These are phyloP conservation scores for Lithocarpus polystachyus DNA, from an alignment of 306 rosid genomes.

Conservation along the genomic window DNA sequence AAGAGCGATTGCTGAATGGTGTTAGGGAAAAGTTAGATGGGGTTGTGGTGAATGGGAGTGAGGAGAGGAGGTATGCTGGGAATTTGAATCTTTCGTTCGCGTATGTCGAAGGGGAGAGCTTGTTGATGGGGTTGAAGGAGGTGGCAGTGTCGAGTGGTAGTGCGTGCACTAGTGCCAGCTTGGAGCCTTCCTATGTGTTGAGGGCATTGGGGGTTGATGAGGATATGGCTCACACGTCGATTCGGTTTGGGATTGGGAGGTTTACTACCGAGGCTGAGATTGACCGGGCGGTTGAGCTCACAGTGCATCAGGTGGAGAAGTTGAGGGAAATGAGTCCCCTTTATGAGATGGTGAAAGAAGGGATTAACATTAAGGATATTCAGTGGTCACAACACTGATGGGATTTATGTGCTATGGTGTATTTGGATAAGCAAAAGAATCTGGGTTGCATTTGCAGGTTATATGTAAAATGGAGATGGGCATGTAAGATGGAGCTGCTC, in stretches of 20 bases:
- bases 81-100: slow-evolving; percentile 85
- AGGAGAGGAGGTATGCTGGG: slow-evolving; percentile 73
- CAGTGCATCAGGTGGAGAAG: slow-evolving; percentile 80
- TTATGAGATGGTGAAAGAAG: slow-evolving; percentile 94
- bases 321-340: slow-evolving; percentile 97
- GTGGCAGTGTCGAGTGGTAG: slow-evolving; percentile 99
- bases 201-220: slow-evolving; percentile 98
- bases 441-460: neutral
- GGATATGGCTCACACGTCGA: slow-evolving; percentile 97
- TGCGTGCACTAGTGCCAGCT: slow-evolving; percentile 94
- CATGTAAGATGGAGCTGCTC: neutral
- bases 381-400: slow-evolving; percentile 86
- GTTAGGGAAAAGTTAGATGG: slow-evolving; percentile 63
- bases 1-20: slow-evolving; percentile 63
- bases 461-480: neutral
- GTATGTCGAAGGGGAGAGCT: slow-evolving; percentile 87
- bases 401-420: neutral
- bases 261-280: slow-evolving; percentile 88
- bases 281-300: slow-evolving; percentile 70
- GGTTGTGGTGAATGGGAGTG: slow-evolving; percentile 90
- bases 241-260: slow-evolving; percentile 94
- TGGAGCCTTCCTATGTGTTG: slow-evolving; percentile 95
- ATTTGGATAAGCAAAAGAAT: neutral
- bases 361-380: slow-evolving; percentile 74
- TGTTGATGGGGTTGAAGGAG: slow-evolving; percentile 96